Conservation (phyloP, 2,329 filamentous ascomycete genomes). For the Penicillium janthinellum region DNA sequence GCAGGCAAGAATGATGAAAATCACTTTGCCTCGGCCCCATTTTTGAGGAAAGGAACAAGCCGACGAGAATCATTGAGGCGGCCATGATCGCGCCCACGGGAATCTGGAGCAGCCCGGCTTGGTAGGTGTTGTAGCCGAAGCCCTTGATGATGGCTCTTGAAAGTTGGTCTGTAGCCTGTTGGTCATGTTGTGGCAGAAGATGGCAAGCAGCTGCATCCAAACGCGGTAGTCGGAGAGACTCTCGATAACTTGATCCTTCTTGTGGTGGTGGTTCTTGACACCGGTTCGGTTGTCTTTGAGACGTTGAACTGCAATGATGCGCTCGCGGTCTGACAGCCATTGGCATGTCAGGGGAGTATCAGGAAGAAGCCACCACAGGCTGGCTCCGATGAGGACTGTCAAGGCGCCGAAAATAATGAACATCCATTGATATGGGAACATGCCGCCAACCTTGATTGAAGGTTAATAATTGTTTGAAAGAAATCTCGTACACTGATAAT, state of each 20-base stretch:
- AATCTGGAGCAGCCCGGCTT: constrained; percentile 8
- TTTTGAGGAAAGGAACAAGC: constrained; percentile 7
- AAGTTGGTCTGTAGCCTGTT: constrained; percentile 11
- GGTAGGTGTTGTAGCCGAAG: constrained; percentile 8
- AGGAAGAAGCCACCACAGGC: too few species aligned
- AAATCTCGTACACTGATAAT: too few species aligned
- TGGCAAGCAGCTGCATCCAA: constrained; percentile 10
- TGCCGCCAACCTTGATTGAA: too few species aligned
- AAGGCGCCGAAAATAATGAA: too few species aligned
- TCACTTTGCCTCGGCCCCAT: not conserved
- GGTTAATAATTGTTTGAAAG: too few species aligned
- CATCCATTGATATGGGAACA: too few species aligned
- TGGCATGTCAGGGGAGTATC: too few species aligned
- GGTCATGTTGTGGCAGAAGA: constrained; percentile 15
- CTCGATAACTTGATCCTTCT: constrained; percentile 9
- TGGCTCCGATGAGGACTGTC: too few species aligned
- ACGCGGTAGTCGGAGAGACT: constrained; percentile 3
- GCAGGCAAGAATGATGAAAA: constrained; percentile 1
- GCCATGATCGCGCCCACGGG: constrained; percentile 5
- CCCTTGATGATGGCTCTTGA: constrained; percentile 14
- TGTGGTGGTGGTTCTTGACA: constrained; percentile 7
- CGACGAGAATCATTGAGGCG: constrained; percentile 1
- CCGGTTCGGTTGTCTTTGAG: constrained; percentile 12
- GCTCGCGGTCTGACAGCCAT: too few species aligned
- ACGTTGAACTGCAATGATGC: not conserved